Evolutionary conservation across 148 eudicot species (phyloP), one percentile per base, ranked within the genome.

Genomic region (Heliosperma pusillum): DNA sequence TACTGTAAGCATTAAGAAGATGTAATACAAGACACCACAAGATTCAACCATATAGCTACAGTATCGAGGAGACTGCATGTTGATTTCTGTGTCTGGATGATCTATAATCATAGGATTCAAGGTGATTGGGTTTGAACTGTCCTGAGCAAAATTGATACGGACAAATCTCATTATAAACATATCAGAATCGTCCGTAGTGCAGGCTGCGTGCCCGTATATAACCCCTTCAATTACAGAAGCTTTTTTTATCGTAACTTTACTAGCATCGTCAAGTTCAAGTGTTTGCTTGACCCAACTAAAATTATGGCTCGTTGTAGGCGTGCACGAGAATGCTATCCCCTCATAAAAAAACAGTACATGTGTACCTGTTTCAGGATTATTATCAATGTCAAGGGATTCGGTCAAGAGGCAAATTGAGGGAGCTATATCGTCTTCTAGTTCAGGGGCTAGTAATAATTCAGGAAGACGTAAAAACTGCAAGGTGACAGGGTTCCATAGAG

Each of bases 21-120:
- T 33, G 5, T 33, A 33, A 3, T 33, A 33, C 36, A 33, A 33
- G 36, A 33, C 36, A 33, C 60, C 61, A 64, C 61, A 63, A 25
- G 61, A 64, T 27, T 47, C 77, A n/a, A 74, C 11, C 61, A 63
- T 17, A 19, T 25, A 27, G 0, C 6, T 9, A 22, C 9, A 0
- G 0, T 24, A 10, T 24, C 3, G 21, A 13, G 5, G 21, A 20
- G 0, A 1, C 6, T 4, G 27, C n/a, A 0, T 3, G 0, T n/a
- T 20, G 4, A 33, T 33, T 33, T 33, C 5, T 33, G 5, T 0
- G 2, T 2, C 36, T 33, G 36, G 2, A 33, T 33, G 36, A 33
- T 33, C 5, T 33, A 33, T 33, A 33, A 33, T 33, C n/a, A 65
- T 47, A 0, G 7, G 20, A 2, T 6, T 15, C 6, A 63, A 9